Conservation (phyloP, 305 asterid genomes). For the Solanum chacoense region DNA sequence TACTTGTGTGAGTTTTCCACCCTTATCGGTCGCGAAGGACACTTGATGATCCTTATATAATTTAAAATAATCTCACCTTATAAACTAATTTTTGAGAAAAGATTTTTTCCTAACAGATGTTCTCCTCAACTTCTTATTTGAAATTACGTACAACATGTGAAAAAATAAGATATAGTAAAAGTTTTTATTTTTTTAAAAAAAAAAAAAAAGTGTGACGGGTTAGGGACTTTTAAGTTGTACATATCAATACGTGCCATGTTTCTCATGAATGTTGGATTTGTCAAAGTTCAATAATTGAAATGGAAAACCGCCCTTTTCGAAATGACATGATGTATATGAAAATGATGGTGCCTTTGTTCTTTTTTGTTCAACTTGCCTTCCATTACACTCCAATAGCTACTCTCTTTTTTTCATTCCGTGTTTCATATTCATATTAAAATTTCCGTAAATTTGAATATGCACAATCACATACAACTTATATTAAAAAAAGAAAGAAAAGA, state of each 20-base stretch:
- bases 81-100: background rate
- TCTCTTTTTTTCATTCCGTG: background rate
- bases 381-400: background rate
- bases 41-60: background rate
- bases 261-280: background rate
- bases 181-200: too few relatives aligned
- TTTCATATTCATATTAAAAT: background rate
- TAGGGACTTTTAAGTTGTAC: background rate
- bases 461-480: too few relatives aligned
- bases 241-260: background rate
- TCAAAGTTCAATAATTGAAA: background rate
- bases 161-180: background rate
- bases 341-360: background rate
- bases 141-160: background rate
- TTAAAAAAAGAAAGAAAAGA: too few relatives aligned
- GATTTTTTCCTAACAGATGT: background rate
- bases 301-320: background rate
- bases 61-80: background rate
- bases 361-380: background rate
- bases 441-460: fast-evolving
- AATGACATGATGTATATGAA: background rate
- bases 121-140: background rate
- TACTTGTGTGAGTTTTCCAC: background rate
- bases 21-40: background rate
- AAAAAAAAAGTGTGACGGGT: too few relatives aligned